Evolutionary conservation across 164 flowering plant genomes (phyloP).

Genomic region (Tinospora cordifolia): DNA sequence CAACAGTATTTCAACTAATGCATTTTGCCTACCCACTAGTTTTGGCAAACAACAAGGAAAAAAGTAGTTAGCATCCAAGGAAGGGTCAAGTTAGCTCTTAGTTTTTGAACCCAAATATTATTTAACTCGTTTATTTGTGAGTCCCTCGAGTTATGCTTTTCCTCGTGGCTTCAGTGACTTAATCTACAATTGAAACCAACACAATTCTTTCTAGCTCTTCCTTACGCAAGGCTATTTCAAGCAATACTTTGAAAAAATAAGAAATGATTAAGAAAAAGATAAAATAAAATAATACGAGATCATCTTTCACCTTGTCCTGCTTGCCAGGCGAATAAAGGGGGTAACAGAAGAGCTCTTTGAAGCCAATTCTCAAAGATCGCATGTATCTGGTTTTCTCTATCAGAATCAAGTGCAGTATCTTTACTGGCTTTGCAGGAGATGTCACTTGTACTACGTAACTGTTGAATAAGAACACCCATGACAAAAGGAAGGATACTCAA

Average conservation of each 20-base stretch:
- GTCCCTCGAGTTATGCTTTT: neutral
- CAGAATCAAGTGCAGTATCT: constrained; percentile 23
- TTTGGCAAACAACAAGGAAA: no score
- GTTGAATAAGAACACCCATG: constrained; percentile 43
- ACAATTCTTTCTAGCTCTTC: neutral
- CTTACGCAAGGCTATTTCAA: neutral
- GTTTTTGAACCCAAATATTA: no score
- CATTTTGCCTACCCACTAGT: no score
- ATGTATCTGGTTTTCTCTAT: constrained; percentile 28
- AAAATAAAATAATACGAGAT: constrained; percentile 8
- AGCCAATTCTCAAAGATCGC: constrained; percentile 55
- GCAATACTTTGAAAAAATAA: neutral
- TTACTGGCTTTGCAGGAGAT: constrained; percentile 18
- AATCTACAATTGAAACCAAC: neutral
- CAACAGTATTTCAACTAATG: no score
- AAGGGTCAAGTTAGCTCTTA: no score
- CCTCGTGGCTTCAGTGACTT: neutral
- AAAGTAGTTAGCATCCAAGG: no score
- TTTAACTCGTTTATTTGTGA: no score
- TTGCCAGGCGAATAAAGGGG: constrained; percentile 45
- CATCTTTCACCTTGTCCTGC: constrained; percentile 47
- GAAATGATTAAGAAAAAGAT: neutral
- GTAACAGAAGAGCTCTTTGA: constrained; percentile 39
- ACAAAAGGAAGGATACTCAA: constrained; percentile 63
- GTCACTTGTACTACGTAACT: constrained; percentile 24